Conservation (phyloP, 495 filamentous ascomycete species). For the Copromyces sp. region DNA sequence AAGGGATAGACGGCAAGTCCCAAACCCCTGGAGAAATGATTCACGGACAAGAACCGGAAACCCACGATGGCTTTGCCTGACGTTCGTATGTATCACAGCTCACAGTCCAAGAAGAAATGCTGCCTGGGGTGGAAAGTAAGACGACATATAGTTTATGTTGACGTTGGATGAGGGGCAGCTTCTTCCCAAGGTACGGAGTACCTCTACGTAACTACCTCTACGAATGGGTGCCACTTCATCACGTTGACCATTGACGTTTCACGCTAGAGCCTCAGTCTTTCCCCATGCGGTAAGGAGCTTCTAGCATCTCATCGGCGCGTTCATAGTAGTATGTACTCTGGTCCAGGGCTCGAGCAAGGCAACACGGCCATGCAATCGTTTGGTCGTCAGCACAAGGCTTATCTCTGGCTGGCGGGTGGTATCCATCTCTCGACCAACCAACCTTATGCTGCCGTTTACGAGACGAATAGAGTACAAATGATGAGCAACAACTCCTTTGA, state of each 20-base stretch:
- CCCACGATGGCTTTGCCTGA: not conserved
- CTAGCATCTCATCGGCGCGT: not conserved
- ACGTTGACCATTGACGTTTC: not conserved
- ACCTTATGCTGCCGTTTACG: not conserved
- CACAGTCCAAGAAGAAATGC: not conserved
- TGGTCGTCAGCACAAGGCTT: not conserved
- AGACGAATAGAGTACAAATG: not conserved
- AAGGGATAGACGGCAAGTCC: not conserved
- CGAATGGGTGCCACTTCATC: not conserved
- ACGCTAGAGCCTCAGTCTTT: not conserved
- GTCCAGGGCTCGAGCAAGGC: not conserved
- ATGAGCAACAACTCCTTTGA: not conserved
- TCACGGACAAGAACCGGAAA: slow-evolving; percentile 3
- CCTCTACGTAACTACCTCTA: not conserved
- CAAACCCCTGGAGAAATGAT: slow-evolving; percentile 23
- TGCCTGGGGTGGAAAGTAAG: not conserved
- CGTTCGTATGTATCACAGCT: not conserved
- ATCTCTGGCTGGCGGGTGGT: not conserved
- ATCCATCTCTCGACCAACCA: not conserved
- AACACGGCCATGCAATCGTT: not conserved
- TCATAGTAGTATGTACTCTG: not conserved
- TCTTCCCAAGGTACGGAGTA: not conserved
- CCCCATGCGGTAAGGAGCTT: not conserved
- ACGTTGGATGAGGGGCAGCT: not conserved
- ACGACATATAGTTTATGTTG: not conserved